Evolutionary conservation across 2,329 filamentous ascomycete genomes (phyloP), one percentile per base, ranked within the genome.

Genomic region (Rhynchosporium graminicola): DNA sequence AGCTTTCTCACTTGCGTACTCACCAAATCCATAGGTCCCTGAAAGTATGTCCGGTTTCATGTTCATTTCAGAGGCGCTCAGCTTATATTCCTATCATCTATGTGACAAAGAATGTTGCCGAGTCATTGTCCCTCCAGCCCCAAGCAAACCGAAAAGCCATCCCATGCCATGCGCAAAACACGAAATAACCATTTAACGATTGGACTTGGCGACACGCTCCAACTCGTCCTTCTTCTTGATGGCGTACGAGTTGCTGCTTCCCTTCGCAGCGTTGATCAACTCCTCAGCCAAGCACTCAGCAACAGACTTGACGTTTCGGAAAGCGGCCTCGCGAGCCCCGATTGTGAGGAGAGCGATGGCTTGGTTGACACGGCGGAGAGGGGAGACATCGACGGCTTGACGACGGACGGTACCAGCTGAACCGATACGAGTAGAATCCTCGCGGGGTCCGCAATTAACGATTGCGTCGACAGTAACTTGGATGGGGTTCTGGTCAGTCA

Each of bases 181-280:
- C 62, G 66, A 62, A 63, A 67, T 36, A 36, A 63, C 62, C 65
- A 70, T 93, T 93, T 98, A 99, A 90, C 95, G 91, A 90, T 99
- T 99, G 88, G 87, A 92, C 92, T 99, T 99, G 84, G 95, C 95
- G 77, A 99, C 95, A 95, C 95, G 95, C 90, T 99, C 95, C 85
- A 99, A 83, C 90, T 99, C 96, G 82, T 99, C 95, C 94, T 99
- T 99, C 92, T 99, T 99, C 92, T 99, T 99, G 89, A 99, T 99
- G 77, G 96, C 95, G 82, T 98, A 99, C 74, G 93, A 97, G 92
- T 99, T 99, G 85, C 91, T 96, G 89, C 90, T 96, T 78, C 95
- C 95, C 92, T 99, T 99, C 82, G 96, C 96, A 80, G 96, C 96
- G 87, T 99, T 99, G 90, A 99, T 98, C 80, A 99, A 88, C 89